Conservation (phyloP, 805 yeast species). For the Candida patagonica region DNA sequence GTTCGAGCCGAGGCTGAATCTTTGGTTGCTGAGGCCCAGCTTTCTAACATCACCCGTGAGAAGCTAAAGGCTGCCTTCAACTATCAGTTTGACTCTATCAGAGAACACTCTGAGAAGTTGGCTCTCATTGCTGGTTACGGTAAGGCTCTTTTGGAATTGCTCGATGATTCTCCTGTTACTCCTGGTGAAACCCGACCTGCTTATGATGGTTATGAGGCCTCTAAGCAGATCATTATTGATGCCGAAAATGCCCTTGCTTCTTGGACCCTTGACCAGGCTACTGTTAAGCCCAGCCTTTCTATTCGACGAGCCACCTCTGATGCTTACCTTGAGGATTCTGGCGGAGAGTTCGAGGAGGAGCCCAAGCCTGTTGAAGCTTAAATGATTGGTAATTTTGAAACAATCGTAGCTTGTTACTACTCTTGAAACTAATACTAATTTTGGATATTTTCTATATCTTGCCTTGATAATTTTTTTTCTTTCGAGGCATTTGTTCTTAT, state of each 20-base stretch:
- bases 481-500: too few species aligned
- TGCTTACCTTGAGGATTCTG: conserved; percentile 34
- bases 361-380: conserved; percentile 13
- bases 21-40: conserved; percentile 97
- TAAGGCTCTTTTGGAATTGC: conserved; percentile 88
- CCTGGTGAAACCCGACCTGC: conserved; percentile 99
- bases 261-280: conserved; percentile 95
- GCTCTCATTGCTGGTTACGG: conserved; percentile 99
- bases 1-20: conserved; percentile 99
- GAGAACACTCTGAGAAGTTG: conserved; percentile 92
- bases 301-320: conserved; percentile 70
- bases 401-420: too few species aligned
- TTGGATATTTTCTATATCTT: too few species aligned
- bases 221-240: conserved; percentile 95
- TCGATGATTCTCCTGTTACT: conserved; percentile 94
- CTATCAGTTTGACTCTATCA: conserved; percentile 91
- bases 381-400: background rate
- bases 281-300: conserved; percentile 85
- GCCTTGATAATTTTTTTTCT: too few species aligned
- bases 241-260: conserved; percentile 91
- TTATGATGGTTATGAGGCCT: conserved; percentile 96
- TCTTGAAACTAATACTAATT: too few species aligned
- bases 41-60: conserved; percentile 96
- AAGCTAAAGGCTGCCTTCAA: conserved; percentile 94
- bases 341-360: conserved; percentile 25